Conservation (phyloP, 495 filamentous ascomycete species). For the Hypomontagnella monticulosa region DNA sequence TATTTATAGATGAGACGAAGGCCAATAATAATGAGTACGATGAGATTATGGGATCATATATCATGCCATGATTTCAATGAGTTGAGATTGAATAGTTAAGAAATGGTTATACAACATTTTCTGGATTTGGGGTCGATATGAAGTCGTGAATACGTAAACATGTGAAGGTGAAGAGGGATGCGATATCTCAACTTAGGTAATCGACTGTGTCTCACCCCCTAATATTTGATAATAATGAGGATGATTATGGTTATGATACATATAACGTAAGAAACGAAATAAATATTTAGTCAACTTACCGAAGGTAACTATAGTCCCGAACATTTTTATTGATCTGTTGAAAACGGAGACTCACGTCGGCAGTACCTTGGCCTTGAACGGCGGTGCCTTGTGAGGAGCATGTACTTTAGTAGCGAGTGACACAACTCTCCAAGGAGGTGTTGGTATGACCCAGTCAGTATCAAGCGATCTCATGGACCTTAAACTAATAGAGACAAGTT, state of each 20-base stretch:
- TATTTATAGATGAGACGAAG: constrained; percentile 44
- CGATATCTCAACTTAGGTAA: too few species aligned
- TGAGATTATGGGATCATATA: neutral
- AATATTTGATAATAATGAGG: neutral
- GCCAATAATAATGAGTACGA: neutral
- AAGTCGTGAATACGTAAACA: too few species aligned
- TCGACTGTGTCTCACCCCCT: neutral
- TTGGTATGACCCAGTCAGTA: neutral
- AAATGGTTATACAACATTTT: neutral
- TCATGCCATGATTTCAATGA: neutral
- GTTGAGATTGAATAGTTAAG: neutral
- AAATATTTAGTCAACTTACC: constrained; percentile 26
- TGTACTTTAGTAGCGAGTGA: neutral
- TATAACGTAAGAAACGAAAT: constrained; percentile 3
- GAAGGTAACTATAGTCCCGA: constrained; percentile 29
- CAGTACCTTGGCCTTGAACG: neutral
- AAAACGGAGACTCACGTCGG: constrained; percentile 2
- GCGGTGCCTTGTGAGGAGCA: neutral
- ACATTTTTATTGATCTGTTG: constrained; percentile 16
- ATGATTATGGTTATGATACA: neutral
- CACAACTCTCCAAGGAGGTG: constrained; percentile 8
- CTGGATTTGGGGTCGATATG: too few species aligned
- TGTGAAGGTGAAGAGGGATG: too few species aligned
- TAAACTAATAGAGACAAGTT: neutral
- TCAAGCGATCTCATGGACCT: neutral